phyloP scores from a whole-genome alignment of 208 protist species.

The Sergeia podlipaevii region DNA sequence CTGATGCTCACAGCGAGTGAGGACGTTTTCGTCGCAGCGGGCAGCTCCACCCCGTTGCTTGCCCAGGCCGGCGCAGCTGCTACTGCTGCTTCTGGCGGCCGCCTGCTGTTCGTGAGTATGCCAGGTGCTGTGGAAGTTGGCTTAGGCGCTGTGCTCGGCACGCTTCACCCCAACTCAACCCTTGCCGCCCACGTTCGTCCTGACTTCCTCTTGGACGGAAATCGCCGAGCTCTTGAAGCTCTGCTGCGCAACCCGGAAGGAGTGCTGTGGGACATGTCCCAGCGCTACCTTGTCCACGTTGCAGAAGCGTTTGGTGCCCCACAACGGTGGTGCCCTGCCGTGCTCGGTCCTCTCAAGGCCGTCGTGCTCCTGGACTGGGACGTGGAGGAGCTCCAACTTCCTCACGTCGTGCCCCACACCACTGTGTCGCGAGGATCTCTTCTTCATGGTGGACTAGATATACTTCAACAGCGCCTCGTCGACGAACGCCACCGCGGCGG shows the following conservation, averaged over 20 bases:
- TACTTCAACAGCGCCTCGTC: neutral
- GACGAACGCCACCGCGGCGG: no score
- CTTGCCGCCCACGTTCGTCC: slow-evolving; percentile 15
- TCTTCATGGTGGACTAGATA: no score
- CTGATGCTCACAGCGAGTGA: slow-evolving; percentile 48
- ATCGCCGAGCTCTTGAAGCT: neutral
- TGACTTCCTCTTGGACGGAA: neutral
- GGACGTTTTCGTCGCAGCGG: slow-evolving; percentile 38
- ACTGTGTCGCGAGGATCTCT: slow-evolving; percentile 4
- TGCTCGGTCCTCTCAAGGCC: slow-evolving; percentile 27
- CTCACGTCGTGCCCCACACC: neutral
- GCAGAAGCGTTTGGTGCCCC: slow-evolving; percentile 19
- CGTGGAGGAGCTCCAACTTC: slow-evolving; percentile 14
- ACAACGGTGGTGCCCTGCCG: slow-evolving; percentile 34
- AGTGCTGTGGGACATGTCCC: slow-evolving; percentile 50
- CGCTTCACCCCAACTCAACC: slow-evolving; percentile 50
- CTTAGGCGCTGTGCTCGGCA: slow-evolving; percentile 58
- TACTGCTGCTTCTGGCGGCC: neutral
- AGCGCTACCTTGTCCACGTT: slow-evolving; percentile 30
- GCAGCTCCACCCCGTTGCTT: slow-evolving; percentile 16
- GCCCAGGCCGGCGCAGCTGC: neutral
- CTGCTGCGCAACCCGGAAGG: slow-evolving; percentile 47
- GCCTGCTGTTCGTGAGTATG: slow-evolving; percentile 26
- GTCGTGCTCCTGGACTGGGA: slow-evolving; percentile 67
- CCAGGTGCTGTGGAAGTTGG: slow-evolving; percentile 41